Conservation (phyloP, 2,329 filamentous ascomycete species). For the Neonectria punicea region DNA sequence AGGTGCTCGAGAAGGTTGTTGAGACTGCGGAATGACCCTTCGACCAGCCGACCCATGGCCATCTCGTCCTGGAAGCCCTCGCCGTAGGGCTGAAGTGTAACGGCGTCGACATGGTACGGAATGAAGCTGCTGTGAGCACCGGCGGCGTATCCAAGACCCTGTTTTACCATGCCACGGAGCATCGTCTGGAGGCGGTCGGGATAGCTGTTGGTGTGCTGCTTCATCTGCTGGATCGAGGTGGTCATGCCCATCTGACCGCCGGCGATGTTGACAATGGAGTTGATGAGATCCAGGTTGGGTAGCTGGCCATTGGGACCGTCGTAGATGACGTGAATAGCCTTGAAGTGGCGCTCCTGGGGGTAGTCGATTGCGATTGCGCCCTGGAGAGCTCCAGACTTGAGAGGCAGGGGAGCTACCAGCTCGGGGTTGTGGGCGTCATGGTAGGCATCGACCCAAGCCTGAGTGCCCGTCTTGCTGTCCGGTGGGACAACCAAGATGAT, state of each 20-base stretch:
- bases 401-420: constrained; percentile 77
- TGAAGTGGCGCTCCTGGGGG: constrained; percentile 83
- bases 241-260: constrained; percentile 92
- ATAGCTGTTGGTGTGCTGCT: constrained; percentile 83
- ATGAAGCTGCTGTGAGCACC: constrained; percentile 97
- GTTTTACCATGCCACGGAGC: constrained; percentile 90
- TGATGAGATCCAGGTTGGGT: constrained; percentile 95
- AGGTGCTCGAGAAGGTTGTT: constrained; percentile 97
- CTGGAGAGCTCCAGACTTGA: constrained; percentile 94
- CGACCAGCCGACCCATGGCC: constrained; percentile 88
- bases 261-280: constrained; percentile 89
- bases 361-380: constrained; percentile 95
- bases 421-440: constrained; percentile 85
- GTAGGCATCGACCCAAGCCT: constrained; percentile 98
- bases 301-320: constrained; percentile 96
- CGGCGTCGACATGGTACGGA: constrained; percentile 95
- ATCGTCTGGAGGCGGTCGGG: constrained; percentile 86
- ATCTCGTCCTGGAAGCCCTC: constrained; percentile 98
- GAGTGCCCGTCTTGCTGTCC: constrained; percentile 88
- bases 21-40: constrained; percentile 90
- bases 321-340: constrained; percentile 90
- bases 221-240: constrained; percentile 87
- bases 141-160: constrained; percentile 87
- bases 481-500: constrained; percentile 92
- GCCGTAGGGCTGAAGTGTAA: constrained; percentile 90